Evolutionary conservation across 176 grass and related monocot genomes (phyloP).

Genomic region (Musa acuminata): DNA sequence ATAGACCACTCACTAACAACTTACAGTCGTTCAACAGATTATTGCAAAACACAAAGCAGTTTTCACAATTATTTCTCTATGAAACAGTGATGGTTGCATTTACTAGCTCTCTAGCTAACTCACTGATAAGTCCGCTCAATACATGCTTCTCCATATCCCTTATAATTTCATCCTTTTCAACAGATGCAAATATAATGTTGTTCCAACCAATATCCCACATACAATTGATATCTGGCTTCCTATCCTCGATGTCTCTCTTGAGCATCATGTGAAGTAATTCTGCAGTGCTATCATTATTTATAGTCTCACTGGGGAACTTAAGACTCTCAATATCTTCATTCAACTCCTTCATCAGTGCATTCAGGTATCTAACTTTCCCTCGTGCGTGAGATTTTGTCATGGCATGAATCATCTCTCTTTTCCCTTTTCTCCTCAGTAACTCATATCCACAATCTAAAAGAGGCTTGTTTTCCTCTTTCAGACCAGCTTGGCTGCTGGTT

Average conservation of each 20-base stretch:
- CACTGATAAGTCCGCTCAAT: constrained; percentile 59
- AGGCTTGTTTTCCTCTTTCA: constrained; percentile 36
- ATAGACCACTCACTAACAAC: neutral
- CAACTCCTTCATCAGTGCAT: constrained; percentile 61
- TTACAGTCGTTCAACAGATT: neutral
- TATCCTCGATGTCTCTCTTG: constrained; percentile 41
- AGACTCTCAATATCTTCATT: constrained; percentile 56
- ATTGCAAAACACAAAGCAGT: neutral
- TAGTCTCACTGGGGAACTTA: constrained; percentile 23
- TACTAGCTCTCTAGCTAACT: constrained; percentile 59
- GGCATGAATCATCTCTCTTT: constrained; percentile 22
- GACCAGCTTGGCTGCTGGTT: constrained; percentile 12
- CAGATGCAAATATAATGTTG: constrained; percentile 3
- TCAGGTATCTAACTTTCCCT: constrained; percentile 24
- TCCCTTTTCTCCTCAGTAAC: constrained; percentile 58
- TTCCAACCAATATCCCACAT: constrained; percentile 83
- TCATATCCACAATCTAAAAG: constrained; percentile 54
- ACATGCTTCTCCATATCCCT: constrained; percentile 67
- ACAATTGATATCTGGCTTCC: constrained; percentile 57
- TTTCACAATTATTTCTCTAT: neutral
- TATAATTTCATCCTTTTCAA: constrained; percentile 41
- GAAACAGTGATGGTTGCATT: constrained; percentile 14
- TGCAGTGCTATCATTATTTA: constrained; percentile 13
- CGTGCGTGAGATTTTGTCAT: neutral
- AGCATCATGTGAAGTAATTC: constrained; percentile 39